Percentiles rank a stretch among this genome's conserved stretches.
phyloP scores from a whole-genome alignment of 495 filamentous ascomycete genomes.

The Penicillium robsamsonii region DNA sequence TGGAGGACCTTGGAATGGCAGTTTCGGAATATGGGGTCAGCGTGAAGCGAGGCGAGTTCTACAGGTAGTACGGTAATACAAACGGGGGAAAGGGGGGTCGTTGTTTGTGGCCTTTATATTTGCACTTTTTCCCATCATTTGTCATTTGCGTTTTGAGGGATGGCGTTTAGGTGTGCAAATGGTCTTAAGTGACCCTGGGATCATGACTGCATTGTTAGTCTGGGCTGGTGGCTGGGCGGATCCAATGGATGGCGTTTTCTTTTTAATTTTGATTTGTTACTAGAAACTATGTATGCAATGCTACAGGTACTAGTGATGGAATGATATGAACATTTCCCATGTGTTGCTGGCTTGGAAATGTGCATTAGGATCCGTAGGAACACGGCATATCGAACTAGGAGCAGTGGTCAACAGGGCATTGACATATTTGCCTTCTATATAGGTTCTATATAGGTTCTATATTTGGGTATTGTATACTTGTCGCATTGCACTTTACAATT shows the following conservation, averaged over 20 bases:
- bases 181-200: conserved; percentile 5
- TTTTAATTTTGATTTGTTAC: background rate
- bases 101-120: conserved; percentile 1
- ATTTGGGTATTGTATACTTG: background rate
- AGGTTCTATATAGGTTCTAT: background rate
- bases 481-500: background rate
- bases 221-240: conserved; percentile 13
- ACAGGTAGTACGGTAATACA: conserved; percentile 57
- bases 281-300: background rate
- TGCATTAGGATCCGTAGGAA: background rate
- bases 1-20: conserved; percentile 98
- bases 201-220: conserved; percentile 10
- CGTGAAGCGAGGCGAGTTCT: conserved; percentile 95
- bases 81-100: background rate
- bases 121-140: conserved; percentile 8
- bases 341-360: background rate
- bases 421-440: background rate
- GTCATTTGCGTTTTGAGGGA: conserved; percentile 5
- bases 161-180: conserved; percentile 24
- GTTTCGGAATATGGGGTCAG: conserved; percentile 97
- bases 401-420: background rate
- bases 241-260: conserved; percentile 26
- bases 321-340: background rate
- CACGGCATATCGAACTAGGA: background rate
- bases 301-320: conserved; percentile 5